Evolutionary conservation across 2,329 filamentous ascomycete genomes (phyloP).

Genomic region (Colletotrichum euphorbiae): DNA sequence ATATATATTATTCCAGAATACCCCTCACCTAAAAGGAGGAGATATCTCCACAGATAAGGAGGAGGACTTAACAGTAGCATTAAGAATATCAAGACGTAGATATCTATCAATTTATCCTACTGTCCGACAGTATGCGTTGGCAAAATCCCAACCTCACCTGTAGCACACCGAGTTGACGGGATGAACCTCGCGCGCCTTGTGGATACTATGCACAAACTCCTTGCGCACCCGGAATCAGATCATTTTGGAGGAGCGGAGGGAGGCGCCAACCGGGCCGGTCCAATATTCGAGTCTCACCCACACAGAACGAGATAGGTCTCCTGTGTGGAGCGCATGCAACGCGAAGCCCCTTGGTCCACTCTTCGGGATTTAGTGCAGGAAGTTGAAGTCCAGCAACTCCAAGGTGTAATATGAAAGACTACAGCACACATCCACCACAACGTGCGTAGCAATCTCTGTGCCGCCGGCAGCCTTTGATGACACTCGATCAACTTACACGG

Average conservation of each 20-base stretch:
- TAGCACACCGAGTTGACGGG: slow-evolving; percentile 8
- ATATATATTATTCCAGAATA: too few relatives aligned
- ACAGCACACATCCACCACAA: neutral
- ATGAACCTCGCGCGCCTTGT: slow-evolving; percentile 1
- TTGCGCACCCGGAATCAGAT: neutral
- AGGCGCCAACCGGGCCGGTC: slow-evolving; percentile 7
- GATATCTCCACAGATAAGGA: too few relatives aligned
- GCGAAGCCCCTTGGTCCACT: neutral
- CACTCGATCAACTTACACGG: neutral
- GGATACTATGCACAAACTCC: neutral
- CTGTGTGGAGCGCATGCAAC: neutral
- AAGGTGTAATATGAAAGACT: neutral
- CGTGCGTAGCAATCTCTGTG: neutral
- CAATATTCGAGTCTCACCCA: neutral
- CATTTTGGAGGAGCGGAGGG: neutral
- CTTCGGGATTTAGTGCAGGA: slow-evolving; percentile 16
- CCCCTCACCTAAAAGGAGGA: too few relatives aligned
- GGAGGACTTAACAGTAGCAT: too few relatives aligned
- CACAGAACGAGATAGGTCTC: neutral
- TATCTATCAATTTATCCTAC: too few relatives aligned
- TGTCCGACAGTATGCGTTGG: slow-evolving; percentile 20
- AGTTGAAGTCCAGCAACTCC: neutral
- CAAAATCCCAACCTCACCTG: slow-evolving; percentile 20
- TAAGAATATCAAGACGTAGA: too few relatives aligned
- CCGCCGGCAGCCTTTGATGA: neutral